Percentiles rank a stretch among this genome's conserved stretches.
Evolutionary conservation across 345 rosid genomes (phyloP).

Genomic region (Populus pruinosa): DNA sequence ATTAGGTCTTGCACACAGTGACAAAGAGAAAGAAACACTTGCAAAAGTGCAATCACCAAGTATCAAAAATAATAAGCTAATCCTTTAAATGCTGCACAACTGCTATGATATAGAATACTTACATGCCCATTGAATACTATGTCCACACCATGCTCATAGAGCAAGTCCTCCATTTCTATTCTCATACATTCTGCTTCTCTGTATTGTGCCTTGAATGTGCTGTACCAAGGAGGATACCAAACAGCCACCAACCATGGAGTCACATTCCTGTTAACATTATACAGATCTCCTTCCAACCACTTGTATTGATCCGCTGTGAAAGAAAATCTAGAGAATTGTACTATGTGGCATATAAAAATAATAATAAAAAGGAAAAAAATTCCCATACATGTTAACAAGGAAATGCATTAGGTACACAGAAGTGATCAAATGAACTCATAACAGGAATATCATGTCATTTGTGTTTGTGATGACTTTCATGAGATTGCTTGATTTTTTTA

Average conservation of each 20-base stretch:
- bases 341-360: slow-evolving; percentile 2
- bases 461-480: too few species aligned
- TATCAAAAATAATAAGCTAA: too few species aligned
- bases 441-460: too few species aligned
- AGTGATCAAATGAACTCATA: not conserved
- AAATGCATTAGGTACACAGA: too few species aligned
- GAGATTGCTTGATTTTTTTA: too few species aligned
- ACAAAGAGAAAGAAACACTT: not conserved
- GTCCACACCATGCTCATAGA: slow-evolving; percentile 58
- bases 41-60: not conserved
- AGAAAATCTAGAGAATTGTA: slow-evolving; percentile 12
- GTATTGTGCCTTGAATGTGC: slow-evolving; percentile 68
- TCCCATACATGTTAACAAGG: not conserved
- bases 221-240: slow-evolving; percentile 88
- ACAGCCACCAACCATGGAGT: slow-evolving; percentile 90
- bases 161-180: slow-evolving; percentile 68
- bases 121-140: slow-evolving; percentile 80
- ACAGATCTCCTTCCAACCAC: slow-evolving; percentile 78
- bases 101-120: slow-evolving; percentile 10
- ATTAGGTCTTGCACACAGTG: not conserved
- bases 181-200: slow-evolving; percentile 92
- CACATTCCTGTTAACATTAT: slow-evolving; percentile 48
- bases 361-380: not conserved
- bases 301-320: slow-evolving; percentile 65
- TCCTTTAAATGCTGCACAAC: not conserved